A percentile compares a stretch with the other conserved stretches of the same genome.
Evolutionary conservation across 106 monocot genomes (phyloP).

Genomic region (Alisma plantagoaquatica): DNA sequence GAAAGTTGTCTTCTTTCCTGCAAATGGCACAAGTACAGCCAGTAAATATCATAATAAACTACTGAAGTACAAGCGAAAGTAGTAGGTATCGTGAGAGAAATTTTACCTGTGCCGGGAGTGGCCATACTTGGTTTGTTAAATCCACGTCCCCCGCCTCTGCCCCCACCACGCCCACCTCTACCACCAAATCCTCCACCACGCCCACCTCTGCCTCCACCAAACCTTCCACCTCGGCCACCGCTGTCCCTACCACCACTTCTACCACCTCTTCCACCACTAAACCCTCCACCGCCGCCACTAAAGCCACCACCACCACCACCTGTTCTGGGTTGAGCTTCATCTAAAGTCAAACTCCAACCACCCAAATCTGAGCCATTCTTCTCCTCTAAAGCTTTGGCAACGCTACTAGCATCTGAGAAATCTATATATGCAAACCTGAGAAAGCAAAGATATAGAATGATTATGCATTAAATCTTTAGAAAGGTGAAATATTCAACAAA

Average conservation of each 20-base stretch:
- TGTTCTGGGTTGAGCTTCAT: constrained; percentile 39
- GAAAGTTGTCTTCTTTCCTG: constrained; percentile 26
- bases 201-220: too few relatives aligned
- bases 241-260: constrained; percentile 21
- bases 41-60: too few relatives aligned
- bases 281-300: constrained; percentile 6
- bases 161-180: constrained; percentile 13
- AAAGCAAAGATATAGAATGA: constrained; percentile 1
- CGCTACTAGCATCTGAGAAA: constrained; percentile 29
- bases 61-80: background rate
- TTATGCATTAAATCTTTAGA: background rate
- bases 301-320: constrained; percentile 23
- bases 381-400: constrained; percentile 38
- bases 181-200: too few relatives aligned
- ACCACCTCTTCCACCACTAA: constrained; percentile 19
- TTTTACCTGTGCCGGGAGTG: constrained; percentile 28
- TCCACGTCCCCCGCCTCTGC: constrained; percentile 7
- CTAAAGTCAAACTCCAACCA: constrained; percentile 29
- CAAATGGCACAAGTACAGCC: background rate
- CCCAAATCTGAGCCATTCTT: constrained; percentile 49
- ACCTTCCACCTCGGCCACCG: too few relatives aligned
- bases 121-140: constrained; percentile 9
- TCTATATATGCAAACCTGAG: constrained; percentile 66
- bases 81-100: background rate
- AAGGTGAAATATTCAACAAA: too few relatives aligned